Base-by-base conservation (phyloP, 1,284 basidiomycete genomes). In the Somion occarium region DNA sequence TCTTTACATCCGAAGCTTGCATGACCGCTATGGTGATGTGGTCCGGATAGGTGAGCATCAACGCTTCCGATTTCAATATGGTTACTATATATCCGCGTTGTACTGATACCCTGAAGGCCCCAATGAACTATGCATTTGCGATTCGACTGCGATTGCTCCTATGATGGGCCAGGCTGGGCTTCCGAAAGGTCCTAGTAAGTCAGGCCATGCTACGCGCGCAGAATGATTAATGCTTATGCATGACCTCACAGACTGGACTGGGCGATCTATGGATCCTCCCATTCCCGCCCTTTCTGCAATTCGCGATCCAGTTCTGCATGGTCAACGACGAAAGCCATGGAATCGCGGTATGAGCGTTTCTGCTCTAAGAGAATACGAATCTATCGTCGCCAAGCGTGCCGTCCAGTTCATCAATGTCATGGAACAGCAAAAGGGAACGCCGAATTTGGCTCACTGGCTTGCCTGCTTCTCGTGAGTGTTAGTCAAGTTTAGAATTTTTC, bases 381-480 rank as follows among this genome's bases (percentile, higher is more conserved):
- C 59, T 0, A 69, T 78, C 34, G 59, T 83, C 5, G 58, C 64
- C 1, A 64, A 59, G 38, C 66, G 77, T 11, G 66, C 65, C 0
- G 55, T 59, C 4, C 69, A 78, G 48, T 63, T 82, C 2, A 61
- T 74, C 0, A 59, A 69, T 2, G 60, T 62, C 2, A 61, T 81
- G 2, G 66, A 65, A 25, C 57, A 59, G n/a, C 69, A 70, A 22
- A 56, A 48, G 3, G 66, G 64, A 2, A 43, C 61, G 13, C 54
- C 72, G 15, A 68, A 82, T 55, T 53, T 85, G 20, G 61, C 70
- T 0, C 56, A 68, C 43, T 78, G 72, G 72, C 62, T 81, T 46
- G 73, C 69, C 54, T 81, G 68, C 51, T 81, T 82, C 61, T 67
- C 76, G 78, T 85, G 60, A 54, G 78, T 57, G n/a, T n/a, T n/a